These are phyloP conservation scores for Suillus ampliporus DNA, from an alignment of 768 basidiomycete genomes.

Conservation along the genomic window DNA sequence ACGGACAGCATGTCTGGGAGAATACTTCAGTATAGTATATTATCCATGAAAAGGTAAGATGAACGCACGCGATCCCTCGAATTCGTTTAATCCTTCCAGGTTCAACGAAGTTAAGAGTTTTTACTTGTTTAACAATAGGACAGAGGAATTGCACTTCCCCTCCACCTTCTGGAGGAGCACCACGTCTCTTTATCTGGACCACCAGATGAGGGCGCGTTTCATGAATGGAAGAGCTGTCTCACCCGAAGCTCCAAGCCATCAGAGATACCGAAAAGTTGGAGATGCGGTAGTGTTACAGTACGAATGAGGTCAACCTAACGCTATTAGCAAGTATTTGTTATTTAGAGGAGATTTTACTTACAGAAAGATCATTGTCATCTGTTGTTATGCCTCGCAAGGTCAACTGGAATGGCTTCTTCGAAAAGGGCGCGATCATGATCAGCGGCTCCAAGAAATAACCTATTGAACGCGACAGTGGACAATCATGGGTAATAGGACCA, in stretches of 20 bases:
- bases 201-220: neutral
- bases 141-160: constrained; percentile 95
- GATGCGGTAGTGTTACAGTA: constrained; percentile 88
- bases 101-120: constrained; percentile 91
- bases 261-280: constrained; percentile 88
- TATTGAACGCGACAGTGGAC: constrained; percentile 84
- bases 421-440: constrained; percentile 89
- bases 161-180: constrained; percentile 87
- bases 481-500: constrained; percentile 82
- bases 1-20: constrained; percentile 86
- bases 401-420: constrained; percentile 83
- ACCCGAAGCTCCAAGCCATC: constrained; percentile 91
- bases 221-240: constrained; percentile 23
- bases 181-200: constrained; percentile 91
- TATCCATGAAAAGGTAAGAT: constrained; percentile 10
- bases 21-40: neutral
- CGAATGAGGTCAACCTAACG: constrained; percentile 83
- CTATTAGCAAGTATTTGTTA: constrained; percentile 17
- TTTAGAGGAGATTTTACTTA: constrained; percentile 38
- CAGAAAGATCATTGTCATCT: constrained; percentile 91
- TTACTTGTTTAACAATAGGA: constrained; percentile 88
- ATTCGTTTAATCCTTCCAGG: constrained; percentile 93
- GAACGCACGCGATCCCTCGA: constrained; percentile 89
- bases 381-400: constrained; percentile 92
- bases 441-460: constrained; percentile 95